phyloP scores from a whole-genome alignment of 116 monocot genomes.

The Zostera marina region DNA sequence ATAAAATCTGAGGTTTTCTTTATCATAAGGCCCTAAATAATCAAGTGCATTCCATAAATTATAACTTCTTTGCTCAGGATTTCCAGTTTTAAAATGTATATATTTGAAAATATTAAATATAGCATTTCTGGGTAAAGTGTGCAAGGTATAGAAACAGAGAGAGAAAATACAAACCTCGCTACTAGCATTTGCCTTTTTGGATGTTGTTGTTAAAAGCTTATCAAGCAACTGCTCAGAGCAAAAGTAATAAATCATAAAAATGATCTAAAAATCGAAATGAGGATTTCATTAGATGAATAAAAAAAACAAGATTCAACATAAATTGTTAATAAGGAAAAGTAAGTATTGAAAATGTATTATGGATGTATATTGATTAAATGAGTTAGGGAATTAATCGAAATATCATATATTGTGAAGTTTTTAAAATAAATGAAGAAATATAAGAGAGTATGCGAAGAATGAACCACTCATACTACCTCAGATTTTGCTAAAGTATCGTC shows the following conservation, averaged over 20 bases:
- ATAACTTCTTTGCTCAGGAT: background rate
- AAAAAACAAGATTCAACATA: background rate
- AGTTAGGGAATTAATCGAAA: background rate
- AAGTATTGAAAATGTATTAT: background rate
- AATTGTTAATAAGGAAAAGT: background rate
- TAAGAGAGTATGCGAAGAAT: background rate
- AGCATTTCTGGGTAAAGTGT: background rate
- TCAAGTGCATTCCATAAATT: background rate
- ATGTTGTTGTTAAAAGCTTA: background rate
- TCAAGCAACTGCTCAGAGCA: conserved; percentile 5
- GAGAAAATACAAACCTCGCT: conserved; percentile 9
- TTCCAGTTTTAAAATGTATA: background rate
- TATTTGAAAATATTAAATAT: background rate
- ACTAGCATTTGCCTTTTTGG: conserved; percentile 1
- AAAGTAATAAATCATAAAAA: background rate
- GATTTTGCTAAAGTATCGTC: conserved; percentile 43
- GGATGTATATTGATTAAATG: background rate
- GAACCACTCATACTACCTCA: conserved; percentile 20
- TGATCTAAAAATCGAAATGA: background rate
- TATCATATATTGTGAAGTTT: background rate
- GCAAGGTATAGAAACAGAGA: background rate
- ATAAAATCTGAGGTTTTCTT: conserved; percentile 12
- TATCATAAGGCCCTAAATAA: conserved; percentile 1
- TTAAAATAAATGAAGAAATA: background rate
- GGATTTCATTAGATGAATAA: background rate